Evolutionary conservation across 306 rosid genomes (phyloP), one percentile per base, ranked within the genome.

Genomic region (Calophaca sinica): DNA sequence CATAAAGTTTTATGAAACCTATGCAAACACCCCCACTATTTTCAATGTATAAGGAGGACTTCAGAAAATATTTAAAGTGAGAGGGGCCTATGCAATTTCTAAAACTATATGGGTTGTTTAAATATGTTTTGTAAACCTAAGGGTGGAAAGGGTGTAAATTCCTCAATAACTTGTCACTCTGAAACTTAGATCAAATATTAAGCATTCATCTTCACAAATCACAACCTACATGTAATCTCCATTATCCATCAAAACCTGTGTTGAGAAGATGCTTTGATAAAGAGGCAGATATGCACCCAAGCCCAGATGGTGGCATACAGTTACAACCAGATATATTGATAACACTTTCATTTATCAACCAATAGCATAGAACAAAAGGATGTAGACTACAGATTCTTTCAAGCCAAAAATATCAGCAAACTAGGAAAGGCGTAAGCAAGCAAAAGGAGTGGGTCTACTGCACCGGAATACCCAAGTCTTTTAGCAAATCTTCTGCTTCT

Each of bases 391-490:
- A 20, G 5, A 58, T 57, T 55, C 11, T 68, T 59, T 46, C 73
- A 12, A 52, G 61, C 68, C 70, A 51, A 64, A 74, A 76, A 36
- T 31, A 79, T 61, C 44, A 50, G 9, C 8, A 71, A 52, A 76
- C 33, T 67, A 76, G 7, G 32, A n/a, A 64, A 31, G 10, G 5
- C 7, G n/a, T 58, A 54, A 53, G 29, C 2, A 69, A 78, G 78
- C 73, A 45, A 64, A 80, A 64, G n/a, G 41, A 46, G 54, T 29
- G 42, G n/a, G 50, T 39, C 6, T 42, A 67, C 79, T 38, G 71
- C 78, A 94, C 99, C 92, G 88, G 89, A 81, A 94, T 90, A 48
- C 94, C 99, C 89, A 94, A 83, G 83, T 89, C 85, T 70, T 53
- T 73, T 32, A 94, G 96, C 84, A 94, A 89, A 63, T 52, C 85